Evolutionary conservation across 345 rosid genomes (phyloP).

Genomic region (Acer yangbiense): DNA sequence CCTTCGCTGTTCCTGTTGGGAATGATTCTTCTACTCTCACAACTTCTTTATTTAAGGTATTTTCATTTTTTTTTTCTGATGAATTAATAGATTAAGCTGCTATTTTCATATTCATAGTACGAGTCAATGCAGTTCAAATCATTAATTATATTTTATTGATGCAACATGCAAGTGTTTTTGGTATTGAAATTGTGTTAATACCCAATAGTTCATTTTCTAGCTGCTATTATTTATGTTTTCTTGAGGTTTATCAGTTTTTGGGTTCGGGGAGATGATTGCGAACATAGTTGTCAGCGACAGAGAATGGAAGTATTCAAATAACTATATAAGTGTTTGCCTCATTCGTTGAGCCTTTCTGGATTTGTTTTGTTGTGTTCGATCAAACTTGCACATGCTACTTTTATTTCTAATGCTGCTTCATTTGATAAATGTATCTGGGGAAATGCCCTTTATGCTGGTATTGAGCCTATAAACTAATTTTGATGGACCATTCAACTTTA

Average conservation of each 20-base stretch:
- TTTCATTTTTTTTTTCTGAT: too few relatives aligned
- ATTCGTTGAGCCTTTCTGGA: background rate
- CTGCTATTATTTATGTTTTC: background rate
- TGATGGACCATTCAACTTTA: background rate
- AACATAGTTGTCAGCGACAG: background rate
- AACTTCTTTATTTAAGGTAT: constrained; percentile 54
- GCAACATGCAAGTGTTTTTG: background rate
- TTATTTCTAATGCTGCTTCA: background rate
- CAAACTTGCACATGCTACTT: background rate
- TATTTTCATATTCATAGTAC: too few relatives aligned
- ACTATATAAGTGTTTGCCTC: background rate
- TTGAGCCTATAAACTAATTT: background rate
- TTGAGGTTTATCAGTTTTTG: too few relatives aligned
- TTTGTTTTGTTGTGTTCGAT: background rate
- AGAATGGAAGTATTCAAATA: background rate
- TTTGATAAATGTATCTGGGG: background rate
- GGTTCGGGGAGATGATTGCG: background rate
- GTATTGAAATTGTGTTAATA: background rate
- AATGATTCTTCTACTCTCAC: constrained; percentile 36
- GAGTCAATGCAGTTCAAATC: too few relatives aligned
- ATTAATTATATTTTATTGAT: background rate
- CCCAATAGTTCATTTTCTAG: too few relatives aligned
- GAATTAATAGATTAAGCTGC: too few relatives aligned
- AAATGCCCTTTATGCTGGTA: background rate
- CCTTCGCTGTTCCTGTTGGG: constrained; percentile 43